A percentile compares a stretch with the other conserved stretches of the same genome.
Evolutionary conservation across 345 rosid genomes (phyloP).

Genomic region (Eucalyptus pauciflora): DNA sequence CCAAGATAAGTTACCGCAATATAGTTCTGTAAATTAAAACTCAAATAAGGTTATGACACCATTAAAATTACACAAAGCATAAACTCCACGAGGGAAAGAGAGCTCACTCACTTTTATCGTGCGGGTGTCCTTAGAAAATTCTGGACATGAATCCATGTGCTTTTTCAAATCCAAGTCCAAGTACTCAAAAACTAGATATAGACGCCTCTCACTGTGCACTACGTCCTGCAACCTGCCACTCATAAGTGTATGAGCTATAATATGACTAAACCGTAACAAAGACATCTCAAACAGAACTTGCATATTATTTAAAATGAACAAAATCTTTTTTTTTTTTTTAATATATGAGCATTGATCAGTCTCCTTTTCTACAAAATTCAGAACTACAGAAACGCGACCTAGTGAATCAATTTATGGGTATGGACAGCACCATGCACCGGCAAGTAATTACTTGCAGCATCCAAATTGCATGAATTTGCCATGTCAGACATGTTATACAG

Average conservation of each 20-base stretch:
- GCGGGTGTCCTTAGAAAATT: conserved; percentile 61
- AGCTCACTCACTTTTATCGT: conserved; percentile 50
- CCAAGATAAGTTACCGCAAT: not conserved
- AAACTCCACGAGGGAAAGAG: not conserved
- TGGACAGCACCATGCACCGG: not conserved
- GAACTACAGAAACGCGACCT: not conserved
- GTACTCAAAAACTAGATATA: conserved; percentile 91
- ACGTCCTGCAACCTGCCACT: conserved; percentile 85
- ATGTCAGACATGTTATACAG: not conserved
- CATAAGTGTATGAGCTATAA: not conserved
- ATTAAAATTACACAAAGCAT: not conserved
- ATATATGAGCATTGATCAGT: not conserved
- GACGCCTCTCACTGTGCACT: conserved; percentile 73
- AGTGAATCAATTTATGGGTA: not conserved
- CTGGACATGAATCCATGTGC: conserved; percentile 88
- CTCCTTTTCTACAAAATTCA: not conserved
- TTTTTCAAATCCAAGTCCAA: conserved; percentile 90
- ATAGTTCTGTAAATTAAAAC: not conserved
- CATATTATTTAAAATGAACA: not conserved
- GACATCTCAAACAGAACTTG: not conserved
- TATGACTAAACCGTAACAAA: not conserved
- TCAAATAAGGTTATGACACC: not conserved
- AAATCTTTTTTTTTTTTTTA: not conserved
- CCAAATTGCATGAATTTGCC: not conserved
- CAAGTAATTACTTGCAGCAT: not conserved